Conservation (phyloP, 2,329 filamentous ascomycete species). For the Fusarium xyrophilum region DNA sequence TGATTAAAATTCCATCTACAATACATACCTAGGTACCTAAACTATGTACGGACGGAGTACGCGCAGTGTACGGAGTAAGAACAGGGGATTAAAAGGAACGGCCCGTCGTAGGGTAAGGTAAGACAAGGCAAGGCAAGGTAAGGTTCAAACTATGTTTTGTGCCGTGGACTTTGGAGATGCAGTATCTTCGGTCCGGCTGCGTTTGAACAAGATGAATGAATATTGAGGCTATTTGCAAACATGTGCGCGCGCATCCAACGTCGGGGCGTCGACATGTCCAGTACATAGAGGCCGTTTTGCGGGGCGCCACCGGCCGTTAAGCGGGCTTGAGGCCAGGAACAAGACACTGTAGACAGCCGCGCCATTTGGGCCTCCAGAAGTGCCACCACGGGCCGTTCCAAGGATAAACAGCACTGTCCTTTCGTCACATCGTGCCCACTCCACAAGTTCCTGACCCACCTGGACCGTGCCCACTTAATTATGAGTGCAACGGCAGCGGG, state of each 20-base stretch:
- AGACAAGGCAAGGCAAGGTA: background rate
- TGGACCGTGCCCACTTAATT: slow-evolving; percentile 19
- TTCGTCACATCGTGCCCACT: slow-evolving; percentile 37
- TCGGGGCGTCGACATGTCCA: background rate
- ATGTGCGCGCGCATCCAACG: background rate
- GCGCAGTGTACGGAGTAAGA: slow-evolving; percentile 3
- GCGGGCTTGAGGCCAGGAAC: slow-evolving; percentile 17
- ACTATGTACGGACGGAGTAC: background rate
- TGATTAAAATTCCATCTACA: background rate
- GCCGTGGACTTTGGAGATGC: background rate
- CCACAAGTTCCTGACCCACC: slow-evolving; percentile 38
- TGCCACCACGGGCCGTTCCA: background rate
- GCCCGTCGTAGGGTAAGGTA: slow-evolving; percentile 19
- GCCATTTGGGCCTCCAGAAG: background rate
- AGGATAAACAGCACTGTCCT: slow-evolving; percentile 18
- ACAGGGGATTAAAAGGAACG: slow-evolving; percentile 21
- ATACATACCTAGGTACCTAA: background rate
- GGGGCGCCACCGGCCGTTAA: slow-evolving; percentile 26
- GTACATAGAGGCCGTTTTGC: slow-evolving; percentile 4
- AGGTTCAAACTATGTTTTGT: slow-evolving; percentile 1
- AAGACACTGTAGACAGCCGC: slow-evolving; percentile 26
- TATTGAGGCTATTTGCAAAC: slow-evolving; percentile 27
- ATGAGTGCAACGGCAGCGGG: slow-evolving; percentile 20
- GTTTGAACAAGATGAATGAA: background rate
- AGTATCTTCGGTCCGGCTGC: background rate